Base-by-base conservation (phyloP, 2,329 filamentous ascomycete species). In the Didymella keratinophila region DNA sequence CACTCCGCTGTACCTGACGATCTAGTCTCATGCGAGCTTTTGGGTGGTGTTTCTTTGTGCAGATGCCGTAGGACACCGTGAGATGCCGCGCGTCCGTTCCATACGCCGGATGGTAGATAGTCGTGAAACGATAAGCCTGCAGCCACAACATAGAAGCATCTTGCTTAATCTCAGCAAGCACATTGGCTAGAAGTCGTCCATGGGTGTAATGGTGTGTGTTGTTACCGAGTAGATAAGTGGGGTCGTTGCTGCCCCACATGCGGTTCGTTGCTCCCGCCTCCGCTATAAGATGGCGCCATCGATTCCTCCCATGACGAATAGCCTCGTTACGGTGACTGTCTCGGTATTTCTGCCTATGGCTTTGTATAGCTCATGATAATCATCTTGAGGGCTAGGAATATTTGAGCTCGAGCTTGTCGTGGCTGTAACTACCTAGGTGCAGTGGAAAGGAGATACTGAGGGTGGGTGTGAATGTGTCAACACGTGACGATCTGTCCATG, bases 271-370 rank as follows among this genome's bases (percentile, higher is more conserved):
- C 28, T 21, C 54, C 21, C 32, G 43, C 32, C 27, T 32, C 21
- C 25, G 57, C 61, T 64, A 64, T 63, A 59, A 56, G 54, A 71
- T 71, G 65, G 62, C 67, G 68, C 62, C 56, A 71, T 71, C 54
- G 23, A 43, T 52, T 53, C 60, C 60, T 58, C 48, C 54, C 53
- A 69, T 68, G 46, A 56, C 68, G 67, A 65, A 62, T 57, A n/a
- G 3, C 52, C 41, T 55, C 48, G 51, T 46, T 49, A 43, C 34
- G 52, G 44, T 14, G n/a, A 14, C 12, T 11, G n/a, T 9, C 11
- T 30, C 27, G 43, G 16, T 14, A 21, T 28, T 12, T 32, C 12
- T 32, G 4, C 5, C 12, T 4, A 14, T 5, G 30, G 14, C 14
- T 1, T 32, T n/a, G n/a, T n/a, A n/a, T n/a, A n/a, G n/a, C n/a